These are phyloP conservation scores for Pyrus bretschneideri DNA, from an alignment of 306 rosid genomes.

Conservation along the genomic window DNA sequence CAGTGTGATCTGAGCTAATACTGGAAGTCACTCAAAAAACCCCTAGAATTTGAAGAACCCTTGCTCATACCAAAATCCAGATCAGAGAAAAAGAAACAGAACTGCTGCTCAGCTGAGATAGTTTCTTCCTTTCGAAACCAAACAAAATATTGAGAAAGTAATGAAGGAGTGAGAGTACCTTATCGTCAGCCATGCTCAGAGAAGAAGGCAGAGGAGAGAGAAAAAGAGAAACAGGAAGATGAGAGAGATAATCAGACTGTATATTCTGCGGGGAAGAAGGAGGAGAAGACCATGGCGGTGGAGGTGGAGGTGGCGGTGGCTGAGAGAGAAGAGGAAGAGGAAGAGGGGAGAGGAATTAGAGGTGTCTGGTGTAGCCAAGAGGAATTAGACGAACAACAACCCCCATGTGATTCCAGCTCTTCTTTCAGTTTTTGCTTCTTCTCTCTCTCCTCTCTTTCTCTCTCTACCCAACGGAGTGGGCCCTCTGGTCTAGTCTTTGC, in stretches of 20 bases:
- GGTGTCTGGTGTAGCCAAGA: conserved; percentile 32
- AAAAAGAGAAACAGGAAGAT: not conserved
- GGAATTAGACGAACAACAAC: conserved; percentile 53
- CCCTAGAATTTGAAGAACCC: not conserved
- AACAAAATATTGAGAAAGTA: not conserved
- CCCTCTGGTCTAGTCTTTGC: not conserved
- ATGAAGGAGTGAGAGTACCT: conserved; percentile 38
- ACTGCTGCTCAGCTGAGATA: not conserved
- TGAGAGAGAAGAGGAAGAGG: conserved; percentile 7
- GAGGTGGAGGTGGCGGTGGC: conserved; percentile 7
- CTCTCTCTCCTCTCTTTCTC: not conserved
- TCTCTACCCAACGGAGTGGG: not conserved
- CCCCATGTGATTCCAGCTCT: conserved; percentile 94
- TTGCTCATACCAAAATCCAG: not conserved
- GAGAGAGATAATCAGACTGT: not conserved
- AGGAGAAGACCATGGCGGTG: conserved; percentile 22
- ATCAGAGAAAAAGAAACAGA: not conserved
- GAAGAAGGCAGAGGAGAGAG: conserved; percentile 1
- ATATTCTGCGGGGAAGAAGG: conserved; percentile 12
- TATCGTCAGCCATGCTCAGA: conserved; percentile 72
- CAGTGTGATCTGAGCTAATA: not conserved
- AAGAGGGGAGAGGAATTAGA: conserved; percentile 20
- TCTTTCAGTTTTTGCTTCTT: conserved; percentile 12
- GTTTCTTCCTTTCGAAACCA: conserved; percentile 17
- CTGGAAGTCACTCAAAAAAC: not conserved